Evolutionary conservation across 2,329 filamentous ascomycete species (phyloP).

Genomic region (Colletotrichum agaves): DNA sequence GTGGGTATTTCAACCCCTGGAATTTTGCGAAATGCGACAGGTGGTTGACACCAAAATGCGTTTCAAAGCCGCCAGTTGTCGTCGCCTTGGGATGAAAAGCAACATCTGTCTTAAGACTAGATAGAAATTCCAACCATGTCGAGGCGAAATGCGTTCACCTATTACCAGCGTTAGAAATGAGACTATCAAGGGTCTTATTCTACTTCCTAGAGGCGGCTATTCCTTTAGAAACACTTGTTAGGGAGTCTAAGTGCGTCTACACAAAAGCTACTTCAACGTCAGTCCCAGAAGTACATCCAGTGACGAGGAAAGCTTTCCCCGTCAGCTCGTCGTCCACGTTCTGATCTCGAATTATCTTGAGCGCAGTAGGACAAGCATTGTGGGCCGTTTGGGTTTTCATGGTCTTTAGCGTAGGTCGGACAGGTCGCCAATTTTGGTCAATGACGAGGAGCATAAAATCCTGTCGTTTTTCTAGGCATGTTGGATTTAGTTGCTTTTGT

Average conservation of each 20-base stretch:
- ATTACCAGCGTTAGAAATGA: conserved; percentile 57
- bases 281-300: conserved; percentile 53
- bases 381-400: conserved; percentile 18
- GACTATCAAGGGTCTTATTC: conserved; percentile 39
- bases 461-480: no score
- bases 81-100: conserved; percentile 49
- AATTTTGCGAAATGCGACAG: conserved; percentile 57
- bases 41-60: conserved; percentile 63
- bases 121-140: neutral
- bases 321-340: conserved; percentile 1
- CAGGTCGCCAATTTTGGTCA: neutral
- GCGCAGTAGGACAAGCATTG: conserved; percentile 36
- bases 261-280: conserved; percentile 55
- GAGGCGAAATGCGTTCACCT: neutral
- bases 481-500: no score
- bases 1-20: conserved; percentile 55
- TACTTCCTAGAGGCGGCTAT: conserved; percentile 36
- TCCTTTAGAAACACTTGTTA: conserved; percentile 45
- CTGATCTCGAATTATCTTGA: conserved; percentile 31
- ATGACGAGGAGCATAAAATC: neutral
- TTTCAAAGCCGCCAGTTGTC: conserved; percentile 59
- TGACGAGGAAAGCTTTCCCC: conserved; percentile 54
- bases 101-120: conserved; percentile 41
- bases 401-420: conserved; percentile 15
- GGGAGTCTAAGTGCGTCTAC: conserved; percentile 43